Conservation (phyloP, 2,329 filamentous ascomycete species). For the Dactylella cylindrospora region DNA sequence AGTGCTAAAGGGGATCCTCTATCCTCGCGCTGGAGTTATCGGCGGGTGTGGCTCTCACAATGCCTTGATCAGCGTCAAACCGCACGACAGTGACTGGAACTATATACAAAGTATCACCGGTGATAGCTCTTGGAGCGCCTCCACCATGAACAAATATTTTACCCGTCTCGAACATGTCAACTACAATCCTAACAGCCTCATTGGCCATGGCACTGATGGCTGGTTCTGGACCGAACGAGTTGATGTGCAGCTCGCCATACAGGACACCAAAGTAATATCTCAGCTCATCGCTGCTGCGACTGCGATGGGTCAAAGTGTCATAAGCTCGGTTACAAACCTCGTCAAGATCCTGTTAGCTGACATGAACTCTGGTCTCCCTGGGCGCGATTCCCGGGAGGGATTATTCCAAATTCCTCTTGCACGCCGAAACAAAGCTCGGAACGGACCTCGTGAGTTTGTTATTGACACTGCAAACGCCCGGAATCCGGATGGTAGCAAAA, state of each 20-base stretch:
- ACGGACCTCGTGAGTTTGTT: slow-evolving; percentile 47
- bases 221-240: slow-evolving; percentile 50
- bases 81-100: slow-evolving; percentile 54
- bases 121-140: slow-evolving; percentile 54
- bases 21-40: slow-evolving; percentile 56
- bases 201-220: slow-evolving; percentile 55
- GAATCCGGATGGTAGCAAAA: slow-evolving; percentile 45
- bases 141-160: slow-evolving; percentile 55
- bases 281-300: slow-evolving; percentile 49
- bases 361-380: slow-evolving; percentile 47
- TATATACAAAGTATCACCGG: slow-evolving; percentile 54
- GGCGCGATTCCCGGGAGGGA: slow-evolving; percentile 42
- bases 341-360: slow-evolving; percentile 47
- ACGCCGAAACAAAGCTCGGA: slow-evolving; percentile 40
- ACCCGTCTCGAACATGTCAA: slow-evolving; percentile 54
- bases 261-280: slow-evolving; percentile 43
- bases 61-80: slow-evolving; percentile 50
- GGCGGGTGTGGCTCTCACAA: slow-evolving; percentile 54
- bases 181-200: slow-evolving; percentile 52
- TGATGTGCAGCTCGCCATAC: slow-evolving; percentile 17
- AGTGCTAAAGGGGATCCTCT: slow-evolving; percentile 55
- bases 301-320: slow-evolving; percentile 48
- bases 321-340: slow-evolving; percentile 46
- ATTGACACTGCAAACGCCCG: slow-evolving; percentile 49
- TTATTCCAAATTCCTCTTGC: slow-evolving; percentile 48